These are phyloP conservation scores for Jatropha curcas DNA, from an alignment of 345 rosid species.

Conservation along the genomic window DNA sequence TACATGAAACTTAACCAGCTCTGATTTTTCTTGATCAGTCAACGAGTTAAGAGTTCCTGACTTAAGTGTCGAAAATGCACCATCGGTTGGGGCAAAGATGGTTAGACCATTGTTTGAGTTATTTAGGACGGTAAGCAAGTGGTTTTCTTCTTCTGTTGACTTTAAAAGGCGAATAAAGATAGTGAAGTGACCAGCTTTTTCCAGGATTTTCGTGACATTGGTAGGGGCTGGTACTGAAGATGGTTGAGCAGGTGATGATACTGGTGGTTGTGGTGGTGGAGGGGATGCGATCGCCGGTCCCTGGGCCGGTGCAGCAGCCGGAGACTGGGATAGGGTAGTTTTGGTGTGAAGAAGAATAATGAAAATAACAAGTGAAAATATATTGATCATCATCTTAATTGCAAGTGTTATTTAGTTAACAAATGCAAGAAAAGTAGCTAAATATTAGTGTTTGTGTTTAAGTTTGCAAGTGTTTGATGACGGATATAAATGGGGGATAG, in stretches of 20 bases:
- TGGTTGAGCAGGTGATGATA: slow-evolving; percentile 17
- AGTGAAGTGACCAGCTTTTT: slow-evolving; percentile 24
- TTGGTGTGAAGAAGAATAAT: slow-evolving; percentile 4
- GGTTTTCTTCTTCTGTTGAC: slow-evolving; percentile 26
- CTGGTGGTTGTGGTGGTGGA: slow-evolving; percentile 9
- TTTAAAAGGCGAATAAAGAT: slow-evolving; percentile 24
- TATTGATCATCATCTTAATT: neutral
- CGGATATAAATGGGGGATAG: neutral
- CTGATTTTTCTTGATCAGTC: slow-evolving; percentile 23
- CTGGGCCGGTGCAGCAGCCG: slow-evolving; percentile 17
- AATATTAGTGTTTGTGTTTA: neutral
- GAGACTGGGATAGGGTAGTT: slow-evolving; percentile 17
- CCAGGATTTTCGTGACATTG: slow-evolving; percentile 23
- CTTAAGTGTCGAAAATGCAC: slow-evolving; percentile 19
- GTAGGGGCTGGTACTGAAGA: slow-evolving; percentile 22
- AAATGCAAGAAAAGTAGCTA: neutral
- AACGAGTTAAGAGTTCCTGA: slow-evolving; percentile 28
- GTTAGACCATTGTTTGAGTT: slow-evolving; percentile 31
- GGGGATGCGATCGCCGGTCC: slow-evolving; percentile 10
- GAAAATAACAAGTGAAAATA: slow-evolving; percentile 9
- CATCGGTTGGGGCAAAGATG: slow-evolving; percentile 27
- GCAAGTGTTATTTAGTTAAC: too few species aligned
- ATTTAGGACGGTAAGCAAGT: slow-evolving; percentile 26
- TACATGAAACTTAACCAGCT: slow-evolving; percentile 28
- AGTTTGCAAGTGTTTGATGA: slow-evolving; percentile 14